These are phyloP conservation scores for Bonnemaisonia californica DNA, from an alignment of 31 red algal genomes.

Conservation along the genomic window DNA sequence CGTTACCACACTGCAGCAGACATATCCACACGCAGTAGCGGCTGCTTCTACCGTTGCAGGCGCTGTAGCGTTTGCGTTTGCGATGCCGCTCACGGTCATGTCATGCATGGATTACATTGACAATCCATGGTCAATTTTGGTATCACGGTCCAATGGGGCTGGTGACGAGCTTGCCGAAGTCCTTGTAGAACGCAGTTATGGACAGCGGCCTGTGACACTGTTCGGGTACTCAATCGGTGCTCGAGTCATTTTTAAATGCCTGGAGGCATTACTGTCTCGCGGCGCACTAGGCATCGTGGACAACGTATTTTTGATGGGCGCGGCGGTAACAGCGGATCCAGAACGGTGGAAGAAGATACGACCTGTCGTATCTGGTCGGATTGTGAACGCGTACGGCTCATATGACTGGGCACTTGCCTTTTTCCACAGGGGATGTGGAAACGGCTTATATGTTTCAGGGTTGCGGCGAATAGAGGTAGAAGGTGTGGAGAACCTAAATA, in stretches of 20 bases:
- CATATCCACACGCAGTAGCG: constrained; percentile 87
- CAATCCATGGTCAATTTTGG: constrained; percentile 90
- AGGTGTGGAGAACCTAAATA: constrained; percentile 90
- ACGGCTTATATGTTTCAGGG: constrained; percentile 82
- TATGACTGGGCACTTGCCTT: constrained; percentile 96
- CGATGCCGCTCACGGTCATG: constrained; percentile 87
- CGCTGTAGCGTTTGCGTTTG: constrained; percentile 85
- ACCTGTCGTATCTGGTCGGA: constrained; percentile 73
- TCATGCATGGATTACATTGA: constrained; percentile 94
- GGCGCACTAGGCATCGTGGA: constrained; percentile 85
- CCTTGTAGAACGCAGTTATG: constrained; percentile 83
- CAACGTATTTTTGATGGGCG: constrained; percentile 91
- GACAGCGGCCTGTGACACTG: constrained; percentile 86
- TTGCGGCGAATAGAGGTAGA: constrained; percentile 61
- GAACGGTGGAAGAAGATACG: constrained; percentile 78
- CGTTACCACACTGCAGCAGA: constrained; percentile 86
- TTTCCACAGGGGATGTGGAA: constrained; percentile 88
- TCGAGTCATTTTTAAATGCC: constrained; percentile 93
- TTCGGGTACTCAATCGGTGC: constrained; percentile 93
- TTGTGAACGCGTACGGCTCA: constrained; percentile 87
- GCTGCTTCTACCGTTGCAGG: constrained; percentile 86
- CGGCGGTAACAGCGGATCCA: constrained; percentile 82
- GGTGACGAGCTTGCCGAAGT: constrained; percentile 95
- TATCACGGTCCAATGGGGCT: constrained; percentile 83
- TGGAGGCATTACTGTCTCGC: constrained; percentile 77